These are phyloP conservation scores for Penicillium italicum DNA, from an alignment of 2,329 filamentous ascomycete species.

Conservation along the genomic window DNA sequence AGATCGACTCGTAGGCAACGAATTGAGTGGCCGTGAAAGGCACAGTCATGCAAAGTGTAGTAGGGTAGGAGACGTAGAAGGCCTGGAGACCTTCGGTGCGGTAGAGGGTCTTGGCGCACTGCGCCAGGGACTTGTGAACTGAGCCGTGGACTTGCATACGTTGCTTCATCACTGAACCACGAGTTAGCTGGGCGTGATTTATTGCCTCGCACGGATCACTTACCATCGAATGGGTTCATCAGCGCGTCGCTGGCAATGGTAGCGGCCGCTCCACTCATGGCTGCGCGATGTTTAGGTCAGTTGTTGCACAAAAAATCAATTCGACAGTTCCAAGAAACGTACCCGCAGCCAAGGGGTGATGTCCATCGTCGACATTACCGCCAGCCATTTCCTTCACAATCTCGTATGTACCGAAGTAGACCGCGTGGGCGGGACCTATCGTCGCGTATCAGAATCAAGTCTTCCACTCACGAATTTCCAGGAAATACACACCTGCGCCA, in stretches of 20 bases:
- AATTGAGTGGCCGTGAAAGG: conserved; percentile 97
- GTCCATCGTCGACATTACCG: conserved; percentile 76
- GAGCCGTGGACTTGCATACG: conserved; percentile 98
- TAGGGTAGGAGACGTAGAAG: conserved; percentile 98
- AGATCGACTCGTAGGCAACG: conserved; percentile 94
- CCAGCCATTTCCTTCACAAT: conserved; percentile 94
- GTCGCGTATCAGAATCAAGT: conserved; percentile 23
- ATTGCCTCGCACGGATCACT: conserved; percentile 25
- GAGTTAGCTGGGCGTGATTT: neutral
- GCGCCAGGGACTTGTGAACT: conserved; percentile 77
- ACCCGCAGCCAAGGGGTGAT: conserved; percentile 93
- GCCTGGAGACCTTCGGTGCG: conserved; percentile 80
- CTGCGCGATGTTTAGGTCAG: conserved; percentile 46
- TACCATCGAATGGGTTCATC: conserved; percentile 99
- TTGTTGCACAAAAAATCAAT: neutral
- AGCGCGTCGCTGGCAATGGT: conserved; percentile 97
- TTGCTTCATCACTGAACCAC: conserved; percentile 83
- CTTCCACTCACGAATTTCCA: neutral
- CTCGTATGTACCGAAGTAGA: conserved; percentile 98
- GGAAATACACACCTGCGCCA: conserved; percentile 69
- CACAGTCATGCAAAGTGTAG: conserved; percentile 96
- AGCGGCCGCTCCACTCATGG: conserved; percentile 86
- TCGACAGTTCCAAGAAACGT: conserved; percentile 31
- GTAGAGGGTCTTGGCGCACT: conserved; percentile 88
- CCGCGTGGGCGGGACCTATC: conserved; percentile 87